Evolutionary conservation across 1,139 yeast species (phyloP).

Genomic region (Magnusiomyces paraingens): DNA sequence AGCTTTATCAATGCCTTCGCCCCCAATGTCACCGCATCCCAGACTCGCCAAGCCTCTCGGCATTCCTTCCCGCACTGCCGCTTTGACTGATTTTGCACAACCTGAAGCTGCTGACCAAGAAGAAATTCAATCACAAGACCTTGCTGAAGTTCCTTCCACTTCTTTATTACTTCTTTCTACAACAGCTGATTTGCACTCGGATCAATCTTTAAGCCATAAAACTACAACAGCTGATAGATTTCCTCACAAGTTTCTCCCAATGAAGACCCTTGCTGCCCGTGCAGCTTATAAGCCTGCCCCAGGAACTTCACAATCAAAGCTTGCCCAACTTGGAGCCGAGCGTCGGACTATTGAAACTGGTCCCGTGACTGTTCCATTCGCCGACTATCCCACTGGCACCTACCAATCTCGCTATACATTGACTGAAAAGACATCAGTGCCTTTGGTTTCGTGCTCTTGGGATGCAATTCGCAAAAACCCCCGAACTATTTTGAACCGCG

Average conservation of each 20-base stretch:
- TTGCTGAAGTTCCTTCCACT: neutral
- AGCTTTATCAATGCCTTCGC: neutral
- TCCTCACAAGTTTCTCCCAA: conserved; percentile 3
- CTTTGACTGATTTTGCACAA: neutral
- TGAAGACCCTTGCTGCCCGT: neutral
- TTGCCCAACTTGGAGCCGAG: neutral
- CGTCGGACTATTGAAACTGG: neutral
- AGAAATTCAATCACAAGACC: too few relatives aligned
- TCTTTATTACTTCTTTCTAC: neutral
- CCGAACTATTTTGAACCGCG: neutral
- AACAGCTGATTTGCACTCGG: neutral
- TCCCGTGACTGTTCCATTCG: neutral
- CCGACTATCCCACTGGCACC: neutral
- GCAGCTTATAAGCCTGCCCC: neutral
- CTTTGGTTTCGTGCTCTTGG: conserved; percentile 1
- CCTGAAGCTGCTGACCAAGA: neutral
- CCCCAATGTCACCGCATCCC: neutral
- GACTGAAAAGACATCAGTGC: neutral
- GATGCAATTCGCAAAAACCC: neutral
- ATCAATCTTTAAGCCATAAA: neutral
- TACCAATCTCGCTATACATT: neutral
- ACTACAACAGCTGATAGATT: neutral
- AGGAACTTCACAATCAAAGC: neutral
- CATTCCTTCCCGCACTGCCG: neutral
- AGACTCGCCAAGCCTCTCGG: neutral